phyloP scores from a whole-genome alignment of 148 eudicot genomes.

The Persicaria tinctoria region DNA sequence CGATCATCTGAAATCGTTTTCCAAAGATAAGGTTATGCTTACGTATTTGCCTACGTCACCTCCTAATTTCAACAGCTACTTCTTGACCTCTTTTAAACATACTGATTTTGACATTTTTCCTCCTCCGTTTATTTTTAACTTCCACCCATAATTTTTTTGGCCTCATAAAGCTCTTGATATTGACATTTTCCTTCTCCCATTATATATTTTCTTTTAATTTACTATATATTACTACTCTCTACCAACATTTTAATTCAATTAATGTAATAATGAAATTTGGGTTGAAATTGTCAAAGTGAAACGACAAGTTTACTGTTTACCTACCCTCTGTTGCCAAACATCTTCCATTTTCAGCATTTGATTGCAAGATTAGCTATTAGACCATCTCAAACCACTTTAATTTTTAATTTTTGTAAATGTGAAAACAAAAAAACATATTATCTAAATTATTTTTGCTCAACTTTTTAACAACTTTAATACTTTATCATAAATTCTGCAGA shows the following conservation, averaged over 20 bases:
- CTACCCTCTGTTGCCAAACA: not conserved
- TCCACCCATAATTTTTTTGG: too few relatives aligned
- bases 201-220: not conserved
- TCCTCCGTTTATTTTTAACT: not conserved
- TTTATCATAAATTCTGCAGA: too few relatives aligned
- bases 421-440: too few relatives aligned
- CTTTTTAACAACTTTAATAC: too few relatives aligned
- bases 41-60: not conserved
- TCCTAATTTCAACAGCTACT: not conserved
- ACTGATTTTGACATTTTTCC: conserved; percentile 1
- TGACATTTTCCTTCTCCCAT: not conserved
- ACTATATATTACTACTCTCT: not conserved
- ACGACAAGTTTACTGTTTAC: not conserved
- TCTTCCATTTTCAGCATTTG: not conserved
- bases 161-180: not conserved
- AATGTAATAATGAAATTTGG: not conserved
- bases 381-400: too few relatives aligned
- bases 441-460: too few relatives aligned
- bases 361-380: too few relatives aligned
- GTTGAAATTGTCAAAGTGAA: not conserved
- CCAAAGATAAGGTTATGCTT: not conserved
- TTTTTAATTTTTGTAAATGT: too few relatives aligned
- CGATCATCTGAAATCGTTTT: not conserved
- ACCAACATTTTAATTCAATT: not conserved
- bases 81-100: not conserved